A percentile compares a stretch with the other conserved stretches of the same genome.
Conservation (phyloP, 352 stramenopile species). For the Globisporangium barbulae region DNA sequence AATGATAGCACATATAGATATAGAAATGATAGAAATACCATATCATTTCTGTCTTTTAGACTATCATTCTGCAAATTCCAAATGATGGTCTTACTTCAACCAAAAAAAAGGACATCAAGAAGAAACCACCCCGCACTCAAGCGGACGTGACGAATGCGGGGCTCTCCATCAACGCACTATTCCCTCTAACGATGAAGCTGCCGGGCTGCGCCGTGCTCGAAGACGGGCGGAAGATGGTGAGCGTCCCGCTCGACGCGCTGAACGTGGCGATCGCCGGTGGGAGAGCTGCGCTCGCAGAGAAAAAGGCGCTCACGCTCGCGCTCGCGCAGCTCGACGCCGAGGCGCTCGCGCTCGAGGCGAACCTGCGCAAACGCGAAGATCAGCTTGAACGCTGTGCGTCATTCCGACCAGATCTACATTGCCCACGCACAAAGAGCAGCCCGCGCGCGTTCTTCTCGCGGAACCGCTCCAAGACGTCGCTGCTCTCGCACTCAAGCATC, state of each 20-base stretch:
- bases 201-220: conserved; percentile 1
- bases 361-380: conserved; percentile 44
- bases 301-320: conserved; percentile 29
- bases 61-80: not conserved
- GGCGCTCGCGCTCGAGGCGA: conserved; percentile 34
- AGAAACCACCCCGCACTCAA: not conserved
- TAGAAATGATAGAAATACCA: not conserved
- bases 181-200: conserved; percentile 3
- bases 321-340: conserved; percentile 36
- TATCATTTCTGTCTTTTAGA: conserved; percentile 4
- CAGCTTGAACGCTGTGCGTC: conserved; percentile 48
- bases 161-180: not conserved
- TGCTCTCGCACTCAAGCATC: conserved; percentile 39
- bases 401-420: conserved; percentile 26
- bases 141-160: too few relatives aligned
- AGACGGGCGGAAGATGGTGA: conserved; percentile 27
- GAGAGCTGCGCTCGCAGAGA: conserved; percentile 28
- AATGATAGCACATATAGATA: not conserved
- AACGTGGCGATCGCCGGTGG: conserved; percentile 30
- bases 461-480: conserved; percentile 40
- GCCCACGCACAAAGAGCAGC: conserved; percentile 1
- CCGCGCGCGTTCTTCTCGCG: conserved; percentile 21
- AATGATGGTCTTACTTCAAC: not conserved
- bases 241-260: conserved; percentile 38
- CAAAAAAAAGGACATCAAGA: not conserved